Base-by-base conservation (phyloP, 176 grass and related monocot genomes). In the Carex myosuroides region DNA sequence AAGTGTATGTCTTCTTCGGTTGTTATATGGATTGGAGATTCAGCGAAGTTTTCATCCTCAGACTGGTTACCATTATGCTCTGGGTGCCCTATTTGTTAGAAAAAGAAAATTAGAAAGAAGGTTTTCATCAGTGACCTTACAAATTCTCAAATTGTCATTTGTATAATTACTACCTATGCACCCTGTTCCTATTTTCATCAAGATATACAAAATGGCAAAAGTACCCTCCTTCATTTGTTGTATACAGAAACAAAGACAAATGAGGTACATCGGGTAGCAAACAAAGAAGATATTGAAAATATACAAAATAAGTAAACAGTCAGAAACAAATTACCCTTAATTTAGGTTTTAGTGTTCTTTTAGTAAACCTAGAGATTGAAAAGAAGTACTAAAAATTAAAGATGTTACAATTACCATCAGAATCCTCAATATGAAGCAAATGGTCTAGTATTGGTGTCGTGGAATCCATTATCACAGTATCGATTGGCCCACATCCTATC, bases 11-110 rank as follows among this genome's bases (percentile, higher is more conserved):
- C 85, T 87, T 79, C 60, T 69, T 86, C 59, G 24, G 17, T 68
- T 88, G 87, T 82, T 64, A 86, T 79, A 82, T 88, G 66, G 86
- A 57, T 89, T 83, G 85, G 88, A 5, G 72, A 86, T 70, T 88
- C 84, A 32, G 71, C 78, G 22, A 59, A 57, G 61, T 80, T 88
- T 39, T 93, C 88, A 78, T 92, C 88, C 83, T 89, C 85, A 13
- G 57, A 48, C 30, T 90, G 73, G 73, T 78, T 33, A 56, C 52
- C 83, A 81, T 81, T 85, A 84, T 81, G 53, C 54, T 85, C 88
- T 13, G 13, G 26, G 77, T 58, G 83, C 42, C 80, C 83, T 71
- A 83, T 85, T 63, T 89, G 75, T 57, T 67, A 68, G 66, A 39
- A 79, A 82, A 70, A 50, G 52, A 79, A 84, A 81, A 54, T 62